phyloP scores from a whole-genome alignment of 2,329 filamentous ascomycete species.

The Phymatotrichopsis omnivora region DNA sequence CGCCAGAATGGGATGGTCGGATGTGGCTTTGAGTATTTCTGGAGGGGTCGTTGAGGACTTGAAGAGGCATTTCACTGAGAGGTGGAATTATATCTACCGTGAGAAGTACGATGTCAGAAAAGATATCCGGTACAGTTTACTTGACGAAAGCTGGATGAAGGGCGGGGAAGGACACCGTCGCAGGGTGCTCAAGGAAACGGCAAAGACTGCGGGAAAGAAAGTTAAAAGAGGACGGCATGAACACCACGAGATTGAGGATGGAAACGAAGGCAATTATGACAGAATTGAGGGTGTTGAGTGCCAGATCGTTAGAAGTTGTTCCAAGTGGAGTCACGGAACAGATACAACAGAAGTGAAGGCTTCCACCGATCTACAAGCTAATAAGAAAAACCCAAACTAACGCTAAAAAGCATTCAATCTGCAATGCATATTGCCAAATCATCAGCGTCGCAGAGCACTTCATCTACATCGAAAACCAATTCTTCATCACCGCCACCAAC shows the following conservation, averaged over 20 bases:
- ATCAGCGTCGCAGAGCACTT: conserved; percentile 61
- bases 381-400: neutral
- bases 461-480: conserved; percentile 72
- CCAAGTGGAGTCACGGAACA: conserved; percentile 51
- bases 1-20: conserved; percentile 88
- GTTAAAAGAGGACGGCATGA: neutral
- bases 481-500: conserved; percentile 75
- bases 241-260: no score
- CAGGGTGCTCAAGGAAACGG: conserved; percentile 18
- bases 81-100: conserved; percentile 83
- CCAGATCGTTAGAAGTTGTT: conserved; percentile 38
- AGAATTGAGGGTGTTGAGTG: conserved; percentile 44
- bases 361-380: neutral
- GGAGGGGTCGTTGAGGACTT: conserved; percentile 69
- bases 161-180: conserved; percentile 22
- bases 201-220: neutral
- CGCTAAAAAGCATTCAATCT: conserved; percentile 58
- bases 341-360: conserved; percentile 43
- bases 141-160: conserved; percentile 14
- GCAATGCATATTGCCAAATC: conserved; percentile 68
- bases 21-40: conserved; percentile 65
- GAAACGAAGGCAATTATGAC: neutral
- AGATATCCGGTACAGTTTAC: conserved; percentile 40
- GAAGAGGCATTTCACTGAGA: conserved; percentile 65
- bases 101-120: conserved; percentile 62